Conservation (phyloP, 140 eudicot genomes). For the Cichorium intybus region DNA sequence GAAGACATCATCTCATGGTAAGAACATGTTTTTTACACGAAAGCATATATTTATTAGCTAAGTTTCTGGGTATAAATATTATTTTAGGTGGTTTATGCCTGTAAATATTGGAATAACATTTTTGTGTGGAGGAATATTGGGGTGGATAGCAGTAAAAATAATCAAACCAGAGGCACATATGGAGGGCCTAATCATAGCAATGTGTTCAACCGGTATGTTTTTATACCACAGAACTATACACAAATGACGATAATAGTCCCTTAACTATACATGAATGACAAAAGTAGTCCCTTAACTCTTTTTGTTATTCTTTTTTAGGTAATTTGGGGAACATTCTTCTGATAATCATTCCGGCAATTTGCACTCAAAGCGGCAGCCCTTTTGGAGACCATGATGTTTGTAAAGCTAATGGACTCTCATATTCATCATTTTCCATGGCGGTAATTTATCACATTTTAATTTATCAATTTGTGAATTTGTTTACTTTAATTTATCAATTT, state of each 20-base stretch:
- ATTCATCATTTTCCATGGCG: slow-evolving; percentile 95
- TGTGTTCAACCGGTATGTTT: slow-evolving; percentile 66
- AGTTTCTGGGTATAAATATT: not conserved
- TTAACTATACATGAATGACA: not conserved
- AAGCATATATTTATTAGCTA: not conserved
- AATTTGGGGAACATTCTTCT: slow-evolving; percentile 87
- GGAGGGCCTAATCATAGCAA: slow-evolving; percentile 62
- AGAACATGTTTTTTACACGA: not conserved
- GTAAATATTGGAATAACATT: slow-evolving; percentile 66
- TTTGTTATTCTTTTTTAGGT: slow-evolving; percentile 31
- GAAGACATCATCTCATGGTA: slow-evolving; percentile 87
- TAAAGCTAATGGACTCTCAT: slow-evolving; percentile 68
- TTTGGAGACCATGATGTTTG: slow-evolving; percentile 67
- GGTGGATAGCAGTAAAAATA: slow-evolving; percentile 68
- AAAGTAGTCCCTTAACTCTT: not conserved
- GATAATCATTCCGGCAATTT: slow-evolving; percentile 83
- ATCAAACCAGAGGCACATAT: slow-evolving; percentile 57
- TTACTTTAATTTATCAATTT: slow-evolving; percentile 5
- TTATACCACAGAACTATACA: slow-evolving; percentile 7
- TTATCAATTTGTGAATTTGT: not conserved
- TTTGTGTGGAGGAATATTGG: slow-evolving; percentile 66
- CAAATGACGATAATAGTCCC: not conserved
- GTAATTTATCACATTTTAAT: too few relatives aligned
- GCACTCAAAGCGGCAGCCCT: slow-evolving; percentile 79
- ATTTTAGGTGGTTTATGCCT: slow-evolving; percentile 77